Conservation (phyloP, 1,139 yeast species). For the Magnusiomyces starmeri region DNA sequence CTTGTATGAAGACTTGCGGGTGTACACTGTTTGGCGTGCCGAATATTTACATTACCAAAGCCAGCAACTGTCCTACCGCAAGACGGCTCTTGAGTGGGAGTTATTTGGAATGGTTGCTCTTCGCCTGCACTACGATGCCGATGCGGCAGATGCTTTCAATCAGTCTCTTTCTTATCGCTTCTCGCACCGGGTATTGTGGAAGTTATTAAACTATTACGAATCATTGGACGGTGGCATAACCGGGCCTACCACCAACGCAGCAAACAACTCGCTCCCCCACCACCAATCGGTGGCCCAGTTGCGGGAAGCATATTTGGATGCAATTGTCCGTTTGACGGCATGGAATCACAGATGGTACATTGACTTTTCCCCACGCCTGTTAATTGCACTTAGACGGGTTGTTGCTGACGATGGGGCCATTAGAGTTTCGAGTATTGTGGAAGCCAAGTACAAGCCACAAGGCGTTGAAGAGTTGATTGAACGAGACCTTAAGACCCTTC, state of each 20-base stretch:
- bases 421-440: constrained; percentile 68
- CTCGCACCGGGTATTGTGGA: constrained; percentile 73
- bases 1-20: constrained; percentile 80
- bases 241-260: neutral
- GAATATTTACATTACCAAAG: constrained; percentile 75
- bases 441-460: constrained; percentile 60
- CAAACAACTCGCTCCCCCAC: neutral
- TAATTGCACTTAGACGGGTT: constrained; percentile 49
- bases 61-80: constrained; percentile 65
- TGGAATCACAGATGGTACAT: constrained; percentile 98
- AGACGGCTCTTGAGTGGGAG: constrained; percentile 91
- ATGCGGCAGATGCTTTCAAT: constrained; percentile 72
- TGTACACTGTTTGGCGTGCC: constrained; percentile 87
- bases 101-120: constrained; percentile 75
- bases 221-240: constrained; percentile 2
- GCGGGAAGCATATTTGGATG: constrained; percentile 38
- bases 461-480: constrained; percentile 58
- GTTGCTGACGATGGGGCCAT: constrained; percentile 72
- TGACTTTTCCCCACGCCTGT: constrained; percentile 70
- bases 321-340: constrained; percentile 68
- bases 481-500: constrained; percentile 45
- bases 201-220: constrained; percentile 58
- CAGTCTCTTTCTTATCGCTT: constrained; percentile 73
- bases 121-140: constrained; percentile 70
- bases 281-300: neutral